These are phyloP conservation scores for Pseudonectria buxi DNA, from an alignment of 2,329 filamentous ascomycete genomes.

Conservation along the genomic window DNA sequence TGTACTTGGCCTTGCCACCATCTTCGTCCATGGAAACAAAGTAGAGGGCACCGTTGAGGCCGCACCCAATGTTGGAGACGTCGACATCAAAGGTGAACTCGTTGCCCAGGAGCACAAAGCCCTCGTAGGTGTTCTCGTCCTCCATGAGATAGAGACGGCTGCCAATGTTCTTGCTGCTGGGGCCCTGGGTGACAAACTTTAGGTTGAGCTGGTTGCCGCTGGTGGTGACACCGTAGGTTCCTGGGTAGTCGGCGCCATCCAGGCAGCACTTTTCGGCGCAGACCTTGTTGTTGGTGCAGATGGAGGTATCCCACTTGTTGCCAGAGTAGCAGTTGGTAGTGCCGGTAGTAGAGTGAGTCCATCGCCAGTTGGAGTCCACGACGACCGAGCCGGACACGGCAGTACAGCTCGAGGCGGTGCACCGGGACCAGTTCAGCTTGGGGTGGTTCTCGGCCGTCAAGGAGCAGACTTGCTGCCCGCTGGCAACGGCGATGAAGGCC, in stretches of 20 bases:
- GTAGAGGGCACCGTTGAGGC: constrained; percentile 66
- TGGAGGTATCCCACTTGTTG: constrained; percentile 39
- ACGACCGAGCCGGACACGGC: constrained; percentile 44
- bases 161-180: constrained; percentile 40
- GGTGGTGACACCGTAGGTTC: constrained; percentile 48
- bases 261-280: constrained; percentile 46
- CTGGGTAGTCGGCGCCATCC: constrained; percentile 46
- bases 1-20: constrained; percentile 45
- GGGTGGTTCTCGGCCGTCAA: constrained; percentile 45
- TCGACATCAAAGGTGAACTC: constrained; percentile 71
- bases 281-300: constrained; percentile 33
- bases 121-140: constrained; percentile 54
- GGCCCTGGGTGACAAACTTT: constrained; percentile 49
- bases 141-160: constrained; percentile 60
- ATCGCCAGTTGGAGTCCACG: constrained; percentile 57
- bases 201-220: constrained; percentile 45
- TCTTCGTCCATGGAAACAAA: constrained; percentile 55
- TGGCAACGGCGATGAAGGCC: constrained; percentile 20
- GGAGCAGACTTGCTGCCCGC: constrained; percentile 46
- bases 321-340: constrained; percentile 52
- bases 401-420: constrained; percentile 45
- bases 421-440: constrained; percentile 45
- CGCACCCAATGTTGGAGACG: constrained; percentile 60
- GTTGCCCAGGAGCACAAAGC: constrained; percentile 57
- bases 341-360: constrained; percentile 42